Base-by-base conservation (phyloP, 176 grass and related monocot species). In the Oryza brachyantha region DNA sequence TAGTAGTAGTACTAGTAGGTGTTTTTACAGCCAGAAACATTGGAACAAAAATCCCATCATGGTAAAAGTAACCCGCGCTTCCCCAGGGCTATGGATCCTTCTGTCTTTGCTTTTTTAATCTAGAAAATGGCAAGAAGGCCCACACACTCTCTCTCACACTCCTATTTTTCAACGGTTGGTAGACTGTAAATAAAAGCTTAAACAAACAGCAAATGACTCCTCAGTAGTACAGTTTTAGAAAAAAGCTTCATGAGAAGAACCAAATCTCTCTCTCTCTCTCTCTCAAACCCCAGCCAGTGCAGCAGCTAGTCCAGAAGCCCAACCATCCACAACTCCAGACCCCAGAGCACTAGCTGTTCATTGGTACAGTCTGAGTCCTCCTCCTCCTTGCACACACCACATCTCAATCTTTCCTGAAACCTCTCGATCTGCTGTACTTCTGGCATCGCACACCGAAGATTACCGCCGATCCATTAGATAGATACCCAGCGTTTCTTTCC, bases 121-220 rank as follows among this genome's bases (percentile, higher is more conserved):
- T 17, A n/a, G 46, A 67, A 83, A 78, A 25, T 43, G 62, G 24
- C 14, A 21, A 73, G 37, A 67, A 39, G 11, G 60, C 5, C 50
- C 57, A 26, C 74, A 12, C 66, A 25, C 35, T 7, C 24, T 26
- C 50, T 61, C 36, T 4, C 31, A 3, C 46, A 0, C 39, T n/a
- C 27, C 5, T 14, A 48, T 54, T 88, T 84, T 89, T 89, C 87
- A 85, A 85, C 82, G 87, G 77, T 89, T 81, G 82, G 82, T 85
- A 80, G 63, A 79, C 72, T 66, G 58, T 50, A 67, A 66, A 76
- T 77, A 61, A 77, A 88, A 76, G 10, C 28, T 66, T 81, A 85
- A 85, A 76, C 72, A 85, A 66, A 65, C 55, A 57, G 46, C 82
- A 67, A 77, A 85, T 85, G 77, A 38, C 82, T 74, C 65, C 72